Conservation (phyloP, 1,139 yeast species). For the Wickerhamiella pararugosa region DNA sequence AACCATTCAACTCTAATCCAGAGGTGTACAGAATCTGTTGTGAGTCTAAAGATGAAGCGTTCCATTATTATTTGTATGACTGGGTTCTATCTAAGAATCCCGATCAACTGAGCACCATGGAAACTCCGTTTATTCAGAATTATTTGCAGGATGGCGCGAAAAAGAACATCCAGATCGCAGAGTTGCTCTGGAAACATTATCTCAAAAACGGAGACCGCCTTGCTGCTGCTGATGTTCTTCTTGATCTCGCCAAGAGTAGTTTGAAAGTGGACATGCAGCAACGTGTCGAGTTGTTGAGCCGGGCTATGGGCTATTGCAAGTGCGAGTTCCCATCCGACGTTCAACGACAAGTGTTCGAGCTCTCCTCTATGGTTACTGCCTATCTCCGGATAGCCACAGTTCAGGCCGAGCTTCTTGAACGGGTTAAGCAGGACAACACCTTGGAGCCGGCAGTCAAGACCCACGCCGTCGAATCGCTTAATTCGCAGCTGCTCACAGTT, state of each 20-base stretch:
- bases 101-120: conserved; percentile 61
- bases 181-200: conserved; percentile 76
- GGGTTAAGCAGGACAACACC: conserved; percentile 45
- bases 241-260: conserved; percentile 52
- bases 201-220: conserved; percentile 68
- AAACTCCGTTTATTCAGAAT: conserved; percentile 65
- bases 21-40: conserved; percentile 63
- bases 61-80: conserved; percentile 83
- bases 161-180: conserved; percentile 57
- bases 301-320: conserved; percentile 88
- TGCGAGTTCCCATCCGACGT: conserved; percentile 67
- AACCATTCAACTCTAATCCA: conserved; percentile 50
- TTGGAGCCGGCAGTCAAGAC: conserved; percentile 33
- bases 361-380: conserved; percentile 60
- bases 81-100: conserved; percentile 75
- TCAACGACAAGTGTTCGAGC: conserved; percentile 59
- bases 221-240: conserved; percentile 72
- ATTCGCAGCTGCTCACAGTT: conserved; percentile 50
- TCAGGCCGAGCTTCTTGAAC: conserved; percentile 63
- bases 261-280: conserved; percentile 54
- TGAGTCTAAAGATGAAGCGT: conserved; percentile 57
- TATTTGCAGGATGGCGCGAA: conserved; percentile 63
- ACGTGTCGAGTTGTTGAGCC: conserved; percentile 74
- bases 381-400: conserved; percentile 75
- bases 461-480: conserved; percentile 40